Conservation (phyloP, 768 basidiomycete species). For the Boletus insuetus region DNA sequence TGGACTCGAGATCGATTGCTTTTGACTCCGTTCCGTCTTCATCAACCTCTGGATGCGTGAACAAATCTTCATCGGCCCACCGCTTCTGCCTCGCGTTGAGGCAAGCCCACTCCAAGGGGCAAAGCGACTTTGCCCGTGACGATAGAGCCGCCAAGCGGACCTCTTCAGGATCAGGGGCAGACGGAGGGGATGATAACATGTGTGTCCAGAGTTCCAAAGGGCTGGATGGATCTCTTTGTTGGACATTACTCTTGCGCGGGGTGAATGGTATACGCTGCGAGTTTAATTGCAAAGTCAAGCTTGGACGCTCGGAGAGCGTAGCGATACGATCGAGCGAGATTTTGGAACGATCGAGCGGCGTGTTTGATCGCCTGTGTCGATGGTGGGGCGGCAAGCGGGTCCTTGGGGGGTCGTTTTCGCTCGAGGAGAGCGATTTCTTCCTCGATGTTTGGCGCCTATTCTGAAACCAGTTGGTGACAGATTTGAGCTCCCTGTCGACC, state of each 20-base stretch:
- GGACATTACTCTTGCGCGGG: constrained; percentile 24
- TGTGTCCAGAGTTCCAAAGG: constrained; percentile 29
- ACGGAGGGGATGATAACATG: constrained; percentile 30
- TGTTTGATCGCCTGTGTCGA: constrained; percentile 6
- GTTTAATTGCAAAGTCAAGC: constrained; percentile 9
- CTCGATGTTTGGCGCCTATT: constrained; percentile 63
- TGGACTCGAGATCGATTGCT: constrained; percentile 15
- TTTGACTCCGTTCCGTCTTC: constrained; percentile 16
- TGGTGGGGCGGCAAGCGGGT: neutral
- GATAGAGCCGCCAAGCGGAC: constrained; percentile 25
- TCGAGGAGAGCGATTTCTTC: constrained; percentile 19
- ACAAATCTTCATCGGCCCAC: constrained; percentile 21
- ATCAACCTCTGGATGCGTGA: constrained; percentile 10
- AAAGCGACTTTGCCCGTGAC: constrained; percentile 40
- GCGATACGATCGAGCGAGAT: constrained; percentile 33
- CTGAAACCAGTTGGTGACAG: constrained; percentile 80
- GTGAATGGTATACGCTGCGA: constrained; percentile 21
- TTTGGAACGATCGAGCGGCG: constrained; percentile 22
- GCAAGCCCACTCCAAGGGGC: constrained; percentile 75
- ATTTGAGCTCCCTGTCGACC: constrained; percentile 55
- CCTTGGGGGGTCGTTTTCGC: constrained; percentile 23
- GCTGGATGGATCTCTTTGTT: constrained; percentile 2
- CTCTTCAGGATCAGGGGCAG: constrained; percentile 23
- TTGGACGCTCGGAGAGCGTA: constrained; percentile 29
- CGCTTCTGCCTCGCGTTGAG: constrained; percentile 41